Evolutionary conservation across 306 rosid genomes (phyloP), one percentile per base, ranked within the genome.

Genomic region (Fragaria vesca): DNA sequence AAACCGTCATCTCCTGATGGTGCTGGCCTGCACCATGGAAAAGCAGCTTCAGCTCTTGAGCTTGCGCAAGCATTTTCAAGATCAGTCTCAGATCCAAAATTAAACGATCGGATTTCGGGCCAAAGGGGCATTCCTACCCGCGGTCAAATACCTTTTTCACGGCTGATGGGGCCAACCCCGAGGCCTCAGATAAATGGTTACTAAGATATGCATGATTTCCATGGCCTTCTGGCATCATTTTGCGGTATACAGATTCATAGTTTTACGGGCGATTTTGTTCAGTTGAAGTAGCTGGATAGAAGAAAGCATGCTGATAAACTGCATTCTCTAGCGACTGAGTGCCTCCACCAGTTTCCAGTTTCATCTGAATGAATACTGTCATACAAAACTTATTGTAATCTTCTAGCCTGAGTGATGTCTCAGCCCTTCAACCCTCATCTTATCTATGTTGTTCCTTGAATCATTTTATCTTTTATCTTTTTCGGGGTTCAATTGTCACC

Each of bases 121-220:
- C 90, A 84, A 69, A 87, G 82, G 87, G 89, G 85, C 55, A 79
- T 85, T 73, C 78, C 89, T 46, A 88, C 88, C 24, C 88, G 88
- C 70, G 38, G 82, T 12, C 96, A 91, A 84, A 34, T 89, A 69
- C 98, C 99, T 5, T 96, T 96, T 83, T 96, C 99, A 0, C 89
- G 99, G 78, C 88, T 96, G 80, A 91, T 82, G 87, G 93, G 93
- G 45, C 88, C 97, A 8, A 80, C 96, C 7, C 76, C 96, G 38
- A 93, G 98, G 82, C 93, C 97, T 73, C 97, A 89, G 82, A 91
- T 95, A 69, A 95, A 95, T 82, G 99, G 99, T 67, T 95, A 92
- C 86, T 94, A 76, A 77, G 50, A 45, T 6, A 43, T 24, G 40
- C 43, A 46, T 67, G 63, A 36, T 75, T 76, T 15, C 48, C 62